Base-by-base conservation (phyloP, 148 eudicot species). In the Cornus florida region DNA sequence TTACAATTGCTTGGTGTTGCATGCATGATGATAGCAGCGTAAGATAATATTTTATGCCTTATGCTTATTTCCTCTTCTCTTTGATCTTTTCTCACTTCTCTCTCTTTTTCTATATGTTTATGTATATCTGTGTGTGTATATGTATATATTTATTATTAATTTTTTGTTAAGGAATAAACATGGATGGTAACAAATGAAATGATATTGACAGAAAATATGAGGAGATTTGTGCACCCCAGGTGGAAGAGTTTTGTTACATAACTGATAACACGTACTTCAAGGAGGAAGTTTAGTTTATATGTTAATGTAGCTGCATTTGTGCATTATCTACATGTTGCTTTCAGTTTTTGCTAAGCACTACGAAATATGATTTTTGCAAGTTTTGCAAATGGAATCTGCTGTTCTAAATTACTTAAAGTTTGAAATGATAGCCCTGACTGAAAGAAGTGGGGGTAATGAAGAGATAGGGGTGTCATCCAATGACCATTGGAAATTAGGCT, bases 1-100 rank as follows among this genome's bases (percentile, higher is more conserved):
- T n/a, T n/a, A n/a, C n/a, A n/a, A 59, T 85, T 96, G 87, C 90
- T 96, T 38, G 99, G 99, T 60, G 93, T 96, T 64, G 94, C 98
- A 6, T 94, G 94, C 87, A 96, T 96, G 98, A 93, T 96, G 98
- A 88, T 96, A 75, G 98, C 99, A n/a, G 76, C 97, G 98, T 93
- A 96, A 93, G 97, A 57, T 67, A 62, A 68, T 66, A 39, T 2
- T 14, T 23, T 69, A 72, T 57, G 53, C 5, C 67, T 20, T 41
- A 0, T 82, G 48, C 23, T 41, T 35, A 1, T 39, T n/a, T n/a
- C n/a, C n/a, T n/a, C n/a, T 11, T 39, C 0, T 43, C 48, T 43
- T 43, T 43, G 10, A 43, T 43, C 8, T 60, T 17, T 62, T 11
- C 28, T 11, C 19, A 48, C 19, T 17, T 31, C 3, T 22, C 28